These are phyloP conservation scores for Harrya chromipes DNA, from an alignment of 768 basidiomycete species.

Conservation along the genomic window DNA sequence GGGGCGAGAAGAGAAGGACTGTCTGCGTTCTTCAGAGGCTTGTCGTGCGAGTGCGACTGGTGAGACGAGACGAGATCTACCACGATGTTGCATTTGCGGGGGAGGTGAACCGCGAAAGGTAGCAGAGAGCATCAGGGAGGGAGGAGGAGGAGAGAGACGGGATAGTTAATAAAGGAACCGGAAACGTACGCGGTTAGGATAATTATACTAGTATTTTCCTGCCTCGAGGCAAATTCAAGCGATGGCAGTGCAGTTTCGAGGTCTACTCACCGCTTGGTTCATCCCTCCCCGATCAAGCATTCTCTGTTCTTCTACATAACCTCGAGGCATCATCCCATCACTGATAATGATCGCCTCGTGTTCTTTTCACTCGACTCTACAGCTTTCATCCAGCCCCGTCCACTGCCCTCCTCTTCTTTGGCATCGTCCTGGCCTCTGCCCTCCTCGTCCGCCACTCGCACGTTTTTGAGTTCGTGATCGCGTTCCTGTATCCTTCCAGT, in stretches of 20 bases:
- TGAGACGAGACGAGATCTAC: slow-evolving; percentile 42
- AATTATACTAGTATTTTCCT: background rate
- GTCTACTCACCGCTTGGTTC: background rate
- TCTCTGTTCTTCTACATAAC: slow-evolving; percentile 8
- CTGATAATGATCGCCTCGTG: slow-evolving; percentile 25
- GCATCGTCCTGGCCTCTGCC: background rate
- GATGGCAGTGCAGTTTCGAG: no score
- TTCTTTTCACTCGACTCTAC: background rate
- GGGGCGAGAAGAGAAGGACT: background rate
- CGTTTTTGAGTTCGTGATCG: no score
- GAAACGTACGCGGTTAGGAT: no score
- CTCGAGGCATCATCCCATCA: slow-evolving; percentile 26
- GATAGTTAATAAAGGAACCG: background rate
- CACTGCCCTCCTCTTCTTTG: slow-evolving; percentile 3
- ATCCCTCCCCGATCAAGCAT: slow-evolving; percentile 14
- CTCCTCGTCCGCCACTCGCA: no score
- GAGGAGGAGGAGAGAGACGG: background rate
- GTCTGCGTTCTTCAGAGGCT: slow-evolving; percentile 41
- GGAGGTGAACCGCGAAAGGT: slow-evolving; percentile 26
- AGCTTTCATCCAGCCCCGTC: background rate
- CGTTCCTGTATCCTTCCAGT: no score
- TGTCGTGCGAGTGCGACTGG: slow-evolving; percentile 41
- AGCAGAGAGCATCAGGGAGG: slow-evolving; percentile 21
- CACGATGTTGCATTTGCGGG: slow-evolving; percentile 31
- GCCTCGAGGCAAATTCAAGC: slow-evolving; percentile 1